Base-by-base conservation (phyloP, 805 yeast species). In the Saccharomycopsis fibuligera region DNA sequence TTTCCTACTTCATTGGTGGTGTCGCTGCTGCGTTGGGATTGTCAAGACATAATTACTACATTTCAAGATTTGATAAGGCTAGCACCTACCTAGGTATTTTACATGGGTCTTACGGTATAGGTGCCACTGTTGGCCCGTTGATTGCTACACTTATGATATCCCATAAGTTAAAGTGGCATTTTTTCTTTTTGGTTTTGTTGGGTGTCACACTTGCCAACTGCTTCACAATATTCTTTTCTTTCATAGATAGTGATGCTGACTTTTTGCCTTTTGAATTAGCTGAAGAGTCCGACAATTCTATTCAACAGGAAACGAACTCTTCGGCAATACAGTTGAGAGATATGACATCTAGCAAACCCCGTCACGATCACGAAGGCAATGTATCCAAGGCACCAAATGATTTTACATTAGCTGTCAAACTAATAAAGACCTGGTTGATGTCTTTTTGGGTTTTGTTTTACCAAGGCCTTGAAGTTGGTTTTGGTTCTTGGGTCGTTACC, bases 401-500 rank as follows among this genome's bases (percentile, higher is more conserved):
- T 27, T 51, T 51, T 31, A 29, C 37, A 6, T 27, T 45, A n/a
- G 75, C 80, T 1, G 54, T 76, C 41, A 65, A 60, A 49, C 67
- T 68, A 51, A 56, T 60, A 8, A 60, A 67, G 35, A 74, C 80
- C 0, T 78, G 84, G 83, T 54, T 74, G 2, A 52, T 75, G 30
- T 68, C 83, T 14, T 54, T 69, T 5, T 76, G 75, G 51, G 70
- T 78, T 21, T 70, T 81, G 54, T 74, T 75, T 51, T 81, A 81
- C 54, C 83, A 78, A 59, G 86, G 86, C 8, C 70, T 75, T 3
- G 86, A 80, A 57, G 85, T 80, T 22, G 62, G 80, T 1, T 57
- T 78, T 57, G 84, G 81, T 12, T 83, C 83, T 19, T 81, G 86
- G 86, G 68, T 74, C 37, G 81, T 78, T 25, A 78, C 86, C 1